A percentile compares a stretch with the other conserved stretches of the same genome.
Conservation (phyloP, 2,329 filamentous ascomycete species). For the Penicillium sclerotiorum region DNA sequence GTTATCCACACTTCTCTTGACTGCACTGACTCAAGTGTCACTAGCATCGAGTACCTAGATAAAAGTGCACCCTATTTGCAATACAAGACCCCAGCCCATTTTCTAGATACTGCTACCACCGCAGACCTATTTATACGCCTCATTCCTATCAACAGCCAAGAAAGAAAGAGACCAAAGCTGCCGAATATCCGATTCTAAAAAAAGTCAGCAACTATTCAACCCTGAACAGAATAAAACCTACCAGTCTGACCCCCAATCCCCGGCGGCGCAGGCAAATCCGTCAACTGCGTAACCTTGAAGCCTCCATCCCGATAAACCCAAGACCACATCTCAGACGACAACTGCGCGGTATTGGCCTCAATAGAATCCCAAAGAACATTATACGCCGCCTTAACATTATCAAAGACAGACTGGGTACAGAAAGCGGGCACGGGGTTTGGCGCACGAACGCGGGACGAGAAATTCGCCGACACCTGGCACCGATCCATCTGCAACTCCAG, state of each 20-base stretch:
- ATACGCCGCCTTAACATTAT: slow-evolving; percentile 56
- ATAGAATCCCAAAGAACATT: slow-evolving; percentile 64
- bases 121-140: slow-evolving; percentile 11
- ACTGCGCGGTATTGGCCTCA: slow-evolving; percentile 54
- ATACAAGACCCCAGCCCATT: too few species aligned
- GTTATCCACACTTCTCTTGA: too few species aligned
- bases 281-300: slow-evolving; percentile 56
- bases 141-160: slow-evolving; percentile 17
- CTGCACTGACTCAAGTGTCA: too few species aligned
- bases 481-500: slow-evolving; percentile 60
- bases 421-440: slow-evolving; percentile 56
- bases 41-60: too few species aligned
- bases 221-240: slow-evolving; percentile 14
- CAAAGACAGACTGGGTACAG: slow-evolving; percentile 52
- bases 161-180: slow-evolving; percentile 22
- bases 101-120: too few species aligned
- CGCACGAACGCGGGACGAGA: too few species aligned
- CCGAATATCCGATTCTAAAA: slow-evolving; percentile 20
- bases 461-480: slow-evolving; percentile 40
- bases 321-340: slow-evolving; percentile 65
- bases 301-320: slow-evolving; percentile 57
- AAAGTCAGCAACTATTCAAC: neutral
- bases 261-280: slow-evolving; percentile 52
- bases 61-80: too few species aligned
- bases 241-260: slow-evolving; percentile 44